Evolutionary conservation across 2,329 filamentous ascomycete genomes (phyloP).

Genomic region (Nemania sp.): DNA sequence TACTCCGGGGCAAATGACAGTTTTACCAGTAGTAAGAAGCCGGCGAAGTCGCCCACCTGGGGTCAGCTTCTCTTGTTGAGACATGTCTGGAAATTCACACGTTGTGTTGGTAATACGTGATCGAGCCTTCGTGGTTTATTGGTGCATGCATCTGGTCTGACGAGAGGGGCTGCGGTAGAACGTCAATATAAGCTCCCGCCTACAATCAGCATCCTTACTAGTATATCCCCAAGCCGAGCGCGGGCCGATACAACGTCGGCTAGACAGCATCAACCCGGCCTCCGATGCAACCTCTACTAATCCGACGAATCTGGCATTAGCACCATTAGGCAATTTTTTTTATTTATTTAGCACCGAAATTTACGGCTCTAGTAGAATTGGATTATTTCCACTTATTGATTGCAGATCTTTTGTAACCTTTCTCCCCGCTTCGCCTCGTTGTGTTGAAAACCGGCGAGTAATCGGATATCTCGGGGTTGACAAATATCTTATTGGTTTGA

Average conservation of each 20-base stretch:
- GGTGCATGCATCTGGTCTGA: not conserved
- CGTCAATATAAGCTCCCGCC: not conserved
- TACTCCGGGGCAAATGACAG: conserved; percentile 72
- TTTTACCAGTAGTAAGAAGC: conserved; percentile 52
- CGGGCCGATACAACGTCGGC: not conserved
- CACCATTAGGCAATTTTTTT: not conserved
- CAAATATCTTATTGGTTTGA: not conserved
- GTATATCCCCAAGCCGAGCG: not conserved
- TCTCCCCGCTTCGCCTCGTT: not conserved
- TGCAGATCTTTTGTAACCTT: too few relatives aligned
- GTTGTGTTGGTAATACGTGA: not conserved
- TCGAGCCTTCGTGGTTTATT: not conserved
- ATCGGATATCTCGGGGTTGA: not conserved
- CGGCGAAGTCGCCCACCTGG: conserved; percentile 53
- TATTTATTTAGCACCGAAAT: not conserved
- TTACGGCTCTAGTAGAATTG: not conserved
- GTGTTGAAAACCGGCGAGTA: not conserved
- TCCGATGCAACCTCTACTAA: not conserved
- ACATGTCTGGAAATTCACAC: not conserved
- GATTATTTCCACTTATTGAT: not conserved
- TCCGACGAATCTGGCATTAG: not conserved
- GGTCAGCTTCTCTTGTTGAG: conserved; percentile 2
- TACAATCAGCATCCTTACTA: not conserved
- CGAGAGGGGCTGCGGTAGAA: not conserved
- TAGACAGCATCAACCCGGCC: not conserved